These are phyloP conservation scores for Colletotrichum neosansevieriae DNA, from an alignment of 2,329 filamentous ascomycete genomes.

Conservation along the genomic window DNA sequence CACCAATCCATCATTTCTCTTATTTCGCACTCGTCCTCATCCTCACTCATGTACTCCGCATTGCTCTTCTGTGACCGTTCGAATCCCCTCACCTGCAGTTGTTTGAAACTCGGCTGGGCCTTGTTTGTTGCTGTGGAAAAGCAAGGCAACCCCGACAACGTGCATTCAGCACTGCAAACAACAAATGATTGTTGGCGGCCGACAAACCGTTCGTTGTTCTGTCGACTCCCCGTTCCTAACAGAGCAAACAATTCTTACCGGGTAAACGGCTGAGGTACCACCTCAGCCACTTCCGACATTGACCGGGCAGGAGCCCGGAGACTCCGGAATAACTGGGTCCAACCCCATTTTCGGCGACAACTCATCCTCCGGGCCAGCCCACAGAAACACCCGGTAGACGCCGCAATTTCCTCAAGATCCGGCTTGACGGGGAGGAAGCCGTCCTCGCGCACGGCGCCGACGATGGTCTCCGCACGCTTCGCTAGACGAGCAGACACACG, in stretches of 20 bases:
- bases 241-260: too few species aligned
- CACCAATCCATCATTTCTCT: not conserved
- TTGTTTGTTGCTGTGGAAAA: not conserved
- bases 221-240: too few species aligned
- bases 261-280: too few species aligned
- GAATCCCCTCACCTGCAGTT: slow-evolving; percentile 1
- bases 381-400: not conserved
- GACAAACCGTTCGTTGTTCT: too few species aligned
- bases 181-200: not conserved
- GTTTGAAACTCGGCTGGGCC: not conserved
- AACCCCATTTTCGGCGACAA: not conserved
- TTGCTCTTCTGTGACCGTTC: slow-evolving; percentile 9
- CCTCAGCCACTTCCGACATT: too few species aligned
- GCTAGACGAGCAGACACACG: not conserved
- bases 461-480: slow-evolving; percentile 12
- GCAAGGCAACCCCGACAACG: not conserved
- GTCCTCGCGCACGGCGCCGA: slow-evolving; percentile 2
- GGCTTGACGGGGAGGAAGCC: not conserved
- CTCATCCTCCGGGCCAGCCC: too few species aligned
- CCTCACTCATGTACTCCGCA: slow-evolving; percentile 13
- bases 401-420: not conserved
- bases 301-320: not conserved
- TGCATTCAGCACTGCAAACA: not conserved
- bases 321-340: not conserved
- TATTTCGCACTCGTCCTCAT: not conserved